A percentile compares a stretch with the other conserved stretches of the same genome.
These are phyloP conservation scores for Claviceps purpurea DNA, from an alignment of 2,329 filamentous ascomycete genomes.

Conservation along the genomic window DNA sequence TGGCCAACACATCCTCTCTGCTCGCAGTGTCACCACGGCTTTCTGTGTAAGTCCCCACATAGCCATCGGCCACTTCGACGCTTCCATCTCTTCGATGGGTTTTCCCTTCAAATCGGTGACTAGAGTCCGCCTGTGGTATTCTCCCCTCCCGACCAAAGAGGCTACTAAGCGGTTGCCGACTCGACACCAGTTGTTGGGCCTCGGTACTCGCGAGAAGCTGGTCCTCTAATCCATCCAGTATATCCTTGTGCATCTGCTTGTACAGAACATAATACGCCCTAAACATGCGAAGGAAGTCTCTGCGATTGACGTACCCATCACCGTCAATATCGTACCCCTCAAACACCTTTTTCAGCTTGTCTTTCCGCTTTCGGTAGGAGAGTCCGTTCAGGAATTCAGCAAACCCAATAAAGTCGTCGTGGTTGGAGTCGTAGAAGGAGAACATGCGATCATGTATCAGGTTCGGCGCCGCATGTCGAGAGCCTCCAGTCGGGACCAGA, in stretches of 20 bases:
- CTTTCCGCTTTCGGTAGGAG: conserved; percentile 53
- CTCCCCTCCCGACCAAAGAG: conserved; percentile 60
- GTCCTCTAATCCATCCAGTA: conserved; percentile 64
- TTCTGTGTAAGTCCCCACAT: conserved; percentile 41
- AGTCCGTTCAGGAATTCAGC: conserved; percentile 80
- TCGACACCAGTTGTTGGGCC: conserved; percentile 61
- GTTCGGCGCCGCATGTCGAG: conserved; percentile 65
- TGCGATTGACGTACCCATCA: conserved; percentile 73
- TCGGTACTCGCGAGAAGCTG: conserved; percentile 64
- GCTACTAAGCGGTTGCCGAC: conserved; percentile 62
- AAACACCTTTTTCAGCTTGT: conserved; percentile 63
- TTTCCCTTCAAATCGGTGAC: conserved; percentile 50
- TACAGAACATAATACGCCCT: conserved; percentile 84
- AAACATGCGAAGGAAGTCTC: conserved; percentile 85
- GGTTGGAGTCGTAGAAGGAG: conserved; percentile 85
- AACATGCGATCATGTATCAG: conserved; percentile 95
- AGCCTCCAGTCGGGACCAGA: conserved; percentile 73
- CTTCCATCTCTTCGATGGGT: conserved; percentile 48
- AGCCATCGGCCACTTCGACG: conserved; percentile 47
- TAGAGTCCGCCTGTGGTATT: conserved; percentile 49
- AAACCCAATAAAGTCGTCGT: conserved; percentile 81
- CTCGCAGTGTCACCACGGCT: conserved; percentile 47
- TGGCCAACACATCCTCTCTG: conserved; percentile 46
- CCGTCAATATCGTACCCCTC: conserved; percentile 82
- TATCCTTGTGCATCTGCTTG: conserved; percentile 78